Conservation (phyloP, 768 basidiomycete genomes). For the Kwoniella shandongensis region DNA sequence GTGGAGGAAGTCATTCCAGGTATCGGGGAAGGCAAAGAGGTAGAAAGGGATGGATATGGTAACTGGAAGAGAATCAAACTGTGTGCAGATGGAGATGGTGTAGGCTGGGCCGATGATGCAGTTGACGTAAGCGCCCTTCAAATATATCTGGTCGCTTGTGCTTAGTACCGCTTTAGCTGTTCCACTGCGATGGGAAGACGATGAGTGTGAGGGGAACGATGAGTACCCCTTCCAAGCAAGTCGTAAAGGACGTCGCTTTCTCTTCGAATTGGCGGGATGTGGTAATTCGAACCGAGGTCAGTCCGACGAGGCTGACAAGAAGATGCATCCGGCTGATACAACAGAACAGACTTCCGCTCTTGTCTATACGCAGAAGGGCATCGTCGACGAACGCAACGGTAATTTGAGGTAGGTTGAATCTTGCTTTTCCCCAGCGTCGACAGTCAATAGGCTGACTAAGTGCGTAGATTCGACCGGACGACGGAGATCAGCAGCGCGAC, state of each 20-base stretch:
- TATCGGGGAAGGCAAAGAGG: slow-evolving; percentile 38
- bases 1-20: slow-evolving; percentile 14
- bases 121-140: slow-evolving; percentile 27
- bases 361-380: no score
- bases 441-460: no score
- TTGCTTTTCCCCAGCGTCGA: no score
- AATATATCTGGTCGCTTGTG: not conserved
- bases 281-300: slow-evolving; percentile 9
- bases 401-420: no score
- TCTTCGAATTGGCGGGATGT: slow-evolving; percentile 6
- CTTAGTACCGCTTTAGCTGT: slow-evolving; percentile 11
- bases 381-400: no score
- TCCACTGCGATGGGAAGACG: slow-evolving; percentile 23
- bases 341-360: no score
- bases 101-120: slow-evolving; percentile 21
- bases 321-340: no score
- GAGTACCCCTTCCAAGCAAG: not conserved
- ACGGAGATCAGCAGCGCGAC: no score
- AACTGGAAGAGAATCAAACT: slow-evolving; percentile 28
- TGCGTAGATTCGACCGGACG: no score
- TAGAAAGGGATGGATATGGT: slow-evolving; percentile 36
- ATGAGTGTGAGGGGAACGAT: slow-evolving; percentile 25
- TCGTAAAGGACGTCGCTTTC: slow-evolving; percentile 1
- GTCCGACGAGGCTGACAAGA: not conserved
- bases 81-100: slow-evolving; percentile 19